These are phyloP conservation scores for Cordia subcordata DNA, from an alignment of 257 asterid genomes.

Conservation along the genomic window DNA sequence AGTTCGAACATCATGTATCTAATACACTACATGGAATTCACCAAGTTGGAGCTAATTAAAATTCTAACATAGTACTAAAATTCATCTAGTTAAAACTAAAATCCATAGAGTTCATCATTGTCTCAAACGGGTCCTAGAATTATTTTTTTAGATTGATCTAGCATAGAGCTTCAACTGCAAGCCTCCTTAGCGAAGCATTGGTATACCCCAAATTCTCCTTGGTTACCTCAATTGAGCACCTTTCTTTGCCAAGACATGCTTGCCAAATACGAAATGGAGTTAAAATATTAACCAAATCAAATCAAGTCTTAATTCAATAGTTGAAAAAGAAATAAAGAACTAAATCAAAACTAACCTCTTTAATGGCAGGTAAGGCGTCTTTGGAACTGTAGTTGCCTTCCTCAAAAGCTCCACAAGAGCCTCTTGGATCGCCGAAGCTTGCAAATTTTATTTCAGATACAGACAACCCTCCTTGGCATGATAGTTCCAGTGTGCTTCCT, in stretches of 20 bases:
- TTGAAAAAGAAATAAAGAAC: too few species aligned
- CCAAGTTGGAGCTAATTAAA: too few species aligned
- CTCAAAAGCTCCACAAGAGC: constrained; percentile 7
- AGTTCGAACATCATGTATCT: too few species aligned
- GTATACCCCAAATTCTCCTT: constrained; percentile 16
- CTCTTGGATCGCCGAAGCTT: constrained; percentile 26
- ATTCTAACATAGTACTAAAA: not conserved
- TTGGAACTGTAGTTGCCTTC: constrained; percentile 18
- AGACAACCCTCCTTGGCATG: constrained; percentile 17
- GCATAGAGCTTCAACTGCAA: constrained; percentile 21
- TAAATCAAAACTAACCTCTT: too few species aligned
- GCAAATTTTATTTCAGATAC: constrained; percentile 25
- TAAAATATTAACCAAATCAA: too few species aligned
- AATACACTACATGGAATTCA: too few species aligned
- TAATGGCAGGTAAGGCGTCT: too few species aligned
- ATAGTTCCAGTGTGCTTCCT: constrained; percentile 16
- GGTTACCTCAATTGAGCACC: constrained; percentile 15
- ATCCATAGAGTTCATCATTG: too few species aligned
- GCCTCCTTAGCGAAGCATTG: constrained; percentile 1
- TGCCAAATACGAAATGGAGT: too few species aligned
- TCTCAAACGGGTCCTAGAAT: too few species aligned
- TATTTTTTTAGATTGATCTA: too few species aligned
- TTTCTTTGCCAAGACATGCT: constrained; percentile 21
- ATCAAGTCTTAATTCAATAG: too few species aligned
- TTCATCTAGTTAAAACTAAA: not conserved